phyloP scores from a whole-genome alignment of 176 grass and related monocot genomes.

The Carex littledalei region DNA sequence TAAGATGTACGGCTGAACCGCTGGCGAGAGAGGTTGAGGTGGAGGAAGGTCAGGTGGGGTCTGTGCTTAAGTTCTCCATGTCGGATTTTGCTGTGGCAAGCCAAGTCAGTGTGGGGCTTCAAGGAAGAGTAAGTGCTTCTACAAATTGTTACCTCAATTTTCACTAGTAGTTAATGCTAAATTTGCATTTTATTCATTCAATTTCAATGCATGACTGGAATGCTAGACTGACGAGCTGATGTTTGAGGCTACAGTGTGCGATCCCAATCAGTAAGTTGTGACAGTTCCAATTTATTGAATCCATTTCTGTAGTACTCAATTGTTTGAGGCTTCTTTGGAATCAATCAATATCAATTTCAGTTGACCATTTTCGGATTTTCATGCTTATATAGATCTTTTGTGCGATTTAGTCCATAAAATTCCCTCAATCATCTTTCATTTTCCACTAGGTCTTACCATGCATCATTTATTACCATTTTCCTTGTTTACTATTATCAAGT shows the following conservation, averaged over 20 bases:
- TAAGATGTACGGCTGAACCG: slow-evolving; percentile 12
- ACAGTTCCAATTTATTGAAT: background rate
- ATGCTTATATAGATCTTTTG: background rate
- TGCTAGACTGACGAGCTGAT: slow-evolving; percentile 76
- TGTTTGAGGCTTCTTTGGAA: background rate
- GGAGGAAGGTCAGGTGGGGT: slow-evolving; percentile 34
- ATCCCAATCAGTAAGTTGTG: slow-evolving; percentile 65
- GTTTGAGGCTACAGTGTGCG: slow-evolving; percentile 79
- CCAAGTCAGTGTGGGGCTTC: slow-evolving; percentile 85
- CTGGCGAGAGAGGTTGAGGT: slow-evolving; percentile 4
- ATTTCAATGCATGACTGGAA: slow-evolving; percentile 14
- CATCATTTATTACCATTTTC: background rate
- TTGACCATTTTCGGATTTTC: background rate
- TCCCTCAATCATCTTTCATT: background rate
- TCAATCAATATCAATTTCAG: background rate
- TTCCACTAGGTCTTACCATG: background rate
- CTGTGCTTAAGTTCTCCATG: slow-evolving; percentile 67
- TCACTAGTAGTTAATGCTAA: background rate
- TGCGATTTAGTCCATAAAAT: background rate
- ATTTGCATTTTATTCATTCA: background rate
- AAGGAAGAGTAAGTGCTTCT: slow-evolving; percentile 55
- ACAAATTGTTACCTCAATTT: background rate
- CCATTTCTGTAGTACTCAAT: background rate
- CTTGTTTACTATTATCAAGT: background rate
- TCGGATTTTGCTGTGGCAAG: slow-evolving; percentile 61